phyloP scores from a whole-genome alignment of 2,329 filamentous ascomycete species.

The Penicillium sp. region DNA sequence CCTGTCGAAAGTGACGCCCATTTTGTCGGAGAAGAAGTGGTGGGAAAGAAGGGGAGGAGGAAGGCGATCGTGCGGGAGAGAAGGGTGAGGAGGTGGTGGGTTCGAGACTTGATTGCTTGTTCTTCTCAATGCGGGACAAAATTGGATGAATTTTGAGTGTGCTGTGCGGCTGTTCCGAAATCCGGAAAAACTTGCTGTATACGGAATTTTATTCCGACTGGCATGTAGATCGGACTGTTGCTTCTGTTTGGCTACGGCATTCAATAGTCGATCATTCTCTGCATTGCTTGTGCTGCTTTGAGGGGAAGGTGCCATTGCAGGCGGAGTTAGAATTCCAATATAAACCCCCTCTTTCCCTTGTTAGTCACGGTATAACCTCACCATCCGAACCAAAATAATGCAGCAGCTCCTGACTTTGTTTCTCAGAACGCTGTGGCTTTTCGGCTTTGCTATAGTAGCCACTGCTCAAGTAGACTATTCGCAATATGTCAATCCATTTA shows the following conservation, averaged over 20 bases:
- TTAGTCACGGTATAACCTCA: neutral
- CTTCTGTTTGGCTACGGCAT: neutral
- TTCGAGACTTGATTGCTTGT: constrained; percentile 14
- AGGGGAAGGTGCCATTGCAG: constrained; percentile 5
- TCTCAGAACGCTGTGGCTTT: neutral
- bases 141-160: constrained; percentile 33
- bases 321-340: neutral
- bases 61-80: neutral
- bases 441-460: constrained; percentile 1
- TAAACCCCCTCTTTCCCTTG: neutral
- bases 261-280: constrained; percentile 3
- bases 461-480: constrained; percentile 31
- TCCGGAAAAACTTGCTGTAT: constrained; percentile 12
- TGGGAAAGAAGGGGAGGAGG: neutral
- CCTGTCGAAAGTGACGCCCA: constrained; percentile 71
- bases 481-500: constrained; percentile 52
- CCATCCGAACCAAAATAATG: constrained; percentile 8
- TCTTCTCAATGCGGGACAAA: constrained; percentile 19
- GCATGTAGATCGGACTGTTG: constrained; percentile 1
- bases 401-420: constrained; percentile 3
- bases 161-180: constrained; percentile 27
- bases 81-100: constrained; percentile 8
- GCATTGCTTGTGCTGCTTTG: constrained; percentile 8
- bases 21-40: constrained; percentile 23
- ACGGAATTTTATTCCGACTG: constrained; percentile 25